Conservation (phyloP, 768 basidiomycete genomes). For the Tephrocybe sp. region DNA sequence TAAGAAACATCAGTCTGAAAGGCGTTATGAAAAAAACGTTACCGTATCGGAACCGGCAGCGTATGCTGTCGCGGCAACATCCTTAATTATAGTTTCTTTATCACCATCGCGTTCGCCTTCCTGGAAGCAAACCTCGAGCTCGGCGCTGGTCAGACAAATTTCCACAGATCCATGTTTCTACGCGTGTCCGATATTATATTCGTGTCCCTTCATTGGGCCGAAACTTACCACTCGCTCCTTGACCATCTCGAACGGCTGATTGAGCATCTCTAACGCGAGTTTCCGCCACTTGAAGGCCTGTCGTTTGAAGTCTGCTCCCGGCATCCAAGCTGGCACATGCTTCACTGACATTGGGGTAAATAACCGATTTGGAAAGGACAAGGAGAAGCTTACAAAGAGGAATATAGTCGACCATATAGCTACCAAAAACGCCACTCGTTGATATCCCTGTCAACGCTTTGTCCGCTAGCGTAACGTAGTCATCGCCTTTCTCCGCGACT, state of each 20-base stretch:
- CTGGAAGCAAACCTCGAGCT: constrained; percentile 1
- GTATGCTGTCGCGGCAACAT: constrained; percentile 12
- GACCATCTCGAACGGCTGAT: constrained; percentile 28
- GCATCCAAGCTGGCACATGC: constrained; percentile 47
- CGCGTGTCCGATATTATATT: background rate
- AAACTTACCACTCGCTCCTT: constrained; percentile 8
- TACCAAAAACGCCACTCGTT: constrained; percentile 19
- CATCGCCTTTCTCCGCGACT: constrained; percentile 22
- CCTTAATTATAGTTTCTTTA: constrained; percentile 11
- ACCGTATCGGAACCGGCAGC: constrained; percentile 16
- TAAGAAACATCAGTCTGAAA: background rate
- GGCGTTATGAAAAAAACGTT: background rate
- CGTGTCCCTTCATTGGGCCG: background rate
- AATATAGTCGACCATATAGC: constrained; percentile 21
- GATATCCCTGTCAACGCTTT: constrained; percentile 22
- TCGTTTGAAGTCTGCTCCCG: constrained; percentile 44
- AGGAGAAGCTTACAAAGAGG: constrained; percentile 4
- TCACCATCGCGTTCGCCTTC: background rate
- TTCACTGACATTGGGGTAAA: constrained; percentile 28
- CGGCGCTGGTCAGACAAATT: background rate
- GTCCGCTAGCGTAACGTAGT: constrained; percentile 24
- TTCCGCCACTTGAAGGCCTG: constrained; percentile 36
- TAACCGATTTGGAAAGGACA: background rate
- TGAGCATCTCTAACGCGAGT: constrained; percentile 32
- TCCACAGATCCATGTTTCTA: constrained; percentile 1